Conservation (phyloP, 768 basidiomycete genomes). For the Tulasnella sp. region DNA sequence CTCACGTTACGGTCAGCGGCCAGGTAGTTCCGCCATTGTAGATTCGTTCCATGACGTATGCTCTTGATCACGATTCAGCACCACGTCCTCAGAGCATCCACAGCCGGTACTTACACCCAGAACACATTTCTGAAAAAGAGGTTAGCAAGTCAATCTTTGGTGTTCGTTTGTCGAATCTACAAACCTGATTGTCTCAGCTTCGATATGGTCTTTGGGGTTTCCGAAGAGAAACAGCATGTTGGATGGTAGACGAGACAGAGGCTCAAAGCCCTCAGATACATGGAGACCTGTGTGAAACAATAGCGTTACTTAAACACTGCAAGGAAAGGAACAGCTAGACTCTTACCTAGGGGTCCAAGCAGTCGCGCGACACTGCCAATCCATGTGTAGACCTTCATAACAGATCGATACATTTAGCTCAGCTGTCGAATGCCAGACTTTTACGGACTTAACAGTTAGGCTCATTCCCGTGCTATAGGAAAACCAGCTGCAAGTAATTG, state of each 20-base stretch:
- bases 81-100: background rate
- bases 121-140: background rate
- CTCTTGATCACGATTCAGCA: background rate
- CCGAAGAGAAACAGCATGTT: background rate
- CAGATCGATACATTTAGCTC: background rate
- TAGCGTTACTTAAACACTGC: too few species aligned
- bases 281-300: background rate
- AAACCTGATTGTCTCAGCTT: constrained; percentile 7
- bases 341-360: background rate
- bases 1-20: constrained; percentile 2
- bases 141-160: background rate
- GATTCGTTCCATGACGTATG: constrained; percentile 16
- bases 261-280: background rate
- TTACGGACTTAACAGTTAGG: background rate
- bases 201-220: background rate
- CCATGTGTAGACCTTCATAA: background rate
- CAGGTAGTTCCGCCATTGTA: background rate
- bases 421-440: background rate
- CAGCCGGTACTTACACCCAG: constrained; percentile 5
- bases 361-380: background rate
- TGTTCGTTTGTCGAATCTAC: background rate
- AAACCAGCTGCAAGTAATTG: constrained; percentile 8
- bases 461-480: background rate
- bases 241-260: constrained; percentile 18
- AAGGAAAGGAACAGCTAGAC: background rate